Conservation (phyloP, 2,329 filamentous ascomycete genomes). For the Grosmannia clavigera region DNA sequence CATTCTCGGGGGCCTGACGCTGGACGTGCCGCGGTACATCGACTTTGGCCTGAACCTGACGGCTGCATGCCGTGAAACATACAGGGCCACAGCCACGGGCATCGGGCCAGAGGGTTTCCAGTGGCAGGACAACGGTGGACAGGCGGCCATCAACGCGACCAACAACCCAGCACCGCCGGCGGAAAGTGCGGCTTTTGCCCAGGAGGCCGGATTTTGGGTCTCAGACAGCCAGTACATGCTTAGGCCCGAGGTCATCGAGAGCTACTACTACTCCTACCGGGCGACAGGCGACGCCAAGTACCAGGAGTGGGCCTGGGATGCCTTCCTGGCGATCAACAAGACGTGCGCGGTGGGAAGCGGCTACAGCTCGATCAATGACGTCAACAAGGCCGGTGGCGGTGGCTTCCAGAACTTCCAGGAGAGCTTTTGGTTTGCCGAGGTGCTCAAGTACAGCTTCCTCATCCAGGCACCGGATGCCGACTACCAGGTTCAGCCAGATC, state of each 20-base stretch:
- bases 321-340: slow-evolving; percentile 54
- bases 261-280: slow-evolving; percentile 77
- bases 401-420: slow-evolving; percentile 60
- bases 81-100: slow-evolving; percentile 51
- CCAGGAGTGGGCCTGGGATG: slow-evolving; percentile 75
- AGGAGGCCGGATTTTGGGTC: slow-evolving; percentile 60
- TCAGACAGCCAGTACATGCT: slow-evolving; percentile 49
- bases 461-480: slow-evolving; percentile 50
- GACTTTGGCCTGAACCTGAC: slow-evolving; percentile 63
- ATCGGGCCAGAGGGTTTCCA: slow-evolving; percentile 66
- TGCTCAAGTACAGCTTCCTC: slow-evolving; percentile 73
- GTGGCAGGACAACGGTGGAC: slow-evolving; percentile 38
- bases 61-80: slow-evolving; percentile 62
- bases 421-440: slow-evolving; percentile 80
- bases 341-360: slow-evolving; percentile 53
- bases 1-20: slow-evolving; percentile 63
- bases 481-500: slow-evolving; percentile 34
- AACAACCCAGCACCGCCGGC: slow-evolving; percentile 30
- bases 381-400: slow-evolving; percentile 52
- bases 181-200: slow-evolving; percentile 46
- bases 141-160: slow-evolving; percentile 19
- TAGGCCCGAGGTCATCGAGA: slow-evolving; percentile 72
- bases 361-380: slow-evolving; percentile 53
- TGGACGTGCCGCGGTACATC: slow-evolving; percentile 53
- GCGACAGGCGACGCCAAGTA: slow-evolving; percentile 64